Evolutionary conservation across 73 alveolate species (phyloP), one percentile per base, ranked within the genome.

Genomic region (Symbiodinium natans): DNA sequence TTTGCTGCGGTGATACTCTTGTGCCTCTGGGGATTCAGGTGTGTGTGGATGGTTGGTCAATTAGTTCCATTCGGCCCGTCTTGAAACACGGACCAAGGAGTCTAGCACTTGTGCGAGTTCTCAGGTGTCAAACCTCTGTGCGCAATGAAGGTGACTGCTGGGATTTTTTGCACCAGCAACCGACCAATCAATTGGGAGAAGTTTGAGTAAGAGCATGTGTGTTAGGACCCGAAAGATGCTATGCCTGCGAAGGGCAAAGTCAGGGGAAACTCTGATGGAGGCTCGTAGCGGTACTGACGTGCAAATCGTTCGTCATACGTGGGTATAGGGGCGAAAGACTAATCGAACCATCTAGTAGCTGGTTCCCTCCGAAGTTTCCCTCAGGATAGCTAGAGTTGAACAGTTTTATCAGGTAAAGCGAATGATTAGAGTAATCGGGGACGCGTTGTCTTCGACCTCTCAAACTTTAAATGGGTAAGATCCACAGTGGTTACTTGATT

Each of bases 281-380:
- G 92, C 73, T 41, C 92, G 92, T 83, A 41, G 92, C 92, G 92
- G 92, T 83, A 27, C 73, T 83, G 92, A 83, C 99, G 99, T 99
- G 99, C 99, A 99, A 99, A 99, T 99, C 99, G 99, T 99, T 99
- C 99, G 99, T 99, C 99, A 99, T 99, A 99, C 99, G 99, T 99
- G 99, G 99, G 99, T 99, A 99, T 99, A 99, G 99, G 99, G 99
- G 99, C 99, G 99, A 99, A 99, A 99, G 99, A 99, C 99, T 99
- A 99, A 99, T 99, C 99, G 99, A 99, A 99, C 99, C 99, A 99
- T 99, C 99, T 99, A 99, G 99, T 99, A 99, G 99, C 99, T 99
- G 99, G 99, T 99, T 99, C 99, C 99, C 99, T 99, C 99, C 99
- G 99, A 99, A 99, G 99, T 99, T 99, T 99, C 99, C 99, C 99